These are phyloP conservation scores for Pogostemon cablin DNA, from an alignment of 257 asterid genomes.

Conservation along the genomic window DNA sequence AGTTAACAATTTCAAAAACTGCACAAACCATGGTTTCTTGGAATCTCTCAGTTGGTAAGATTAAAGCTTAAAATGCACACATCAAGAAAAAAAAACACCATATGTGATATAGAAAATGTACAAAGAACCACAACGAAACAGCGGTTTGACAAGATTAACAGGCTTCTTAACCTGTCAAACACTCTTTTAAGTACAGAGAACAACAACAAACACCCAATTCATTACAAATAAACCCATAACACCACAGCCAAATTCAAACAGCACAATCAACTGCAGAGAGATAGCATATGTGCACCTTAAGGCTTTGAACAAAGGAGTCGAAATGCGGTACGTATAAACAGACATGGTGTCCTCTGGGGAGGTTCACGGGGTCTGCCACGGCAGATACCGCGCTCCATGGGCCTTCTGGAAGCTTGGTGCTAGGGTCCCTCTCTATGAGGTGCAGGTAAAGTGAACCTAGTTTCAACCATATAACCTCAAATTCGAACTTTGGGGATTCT, in stretches of 20 bases:
- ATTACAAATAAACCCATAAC: not conserved
- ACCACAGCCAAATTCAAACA: slow-evolving; percentile 21
- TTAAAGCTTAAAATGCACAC: not conserved
- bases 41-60: not conserved
- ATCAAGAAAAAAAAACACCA: not conserved
- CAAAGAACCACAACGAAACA: not conserved
- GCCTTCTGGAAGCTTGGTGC: slow-evolving; percentile 76
- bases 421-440: slow-evolving; percentile 84
- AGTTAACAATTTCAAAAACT: not conserved
- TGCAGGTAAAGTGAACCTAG: slow-evolving; percentile 65
- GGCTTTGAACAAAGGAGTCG: slow-evolving; percentile 58
- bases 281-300: slow-evolving; percentile 50
- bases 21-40: not conserved
- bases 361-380: slow-evolving; percentile 57
- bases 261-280: slow-evolving; percentile 5
- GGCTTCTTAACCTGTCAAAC: not conserved
- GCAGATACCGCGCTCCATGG: slow-evolving; percentile 64
- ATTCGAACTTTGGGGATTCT: slow-evolving; percentile 69
- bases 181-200: not conserved
- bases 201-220: slow-evolving; percentile 4
- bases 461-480: slow-evolving; percentile 81
- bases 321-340: slow-evolving; percentile 73
- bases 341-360: slow-evolving; percentile 83
- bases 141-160: not conserved
- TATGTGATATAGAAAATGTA: not conserved